These are phyloP conservation scores for Backusella westeae DNA, from an alignment of 192 early-diverging fungal species.

Conservation along the genomic window DNA sequence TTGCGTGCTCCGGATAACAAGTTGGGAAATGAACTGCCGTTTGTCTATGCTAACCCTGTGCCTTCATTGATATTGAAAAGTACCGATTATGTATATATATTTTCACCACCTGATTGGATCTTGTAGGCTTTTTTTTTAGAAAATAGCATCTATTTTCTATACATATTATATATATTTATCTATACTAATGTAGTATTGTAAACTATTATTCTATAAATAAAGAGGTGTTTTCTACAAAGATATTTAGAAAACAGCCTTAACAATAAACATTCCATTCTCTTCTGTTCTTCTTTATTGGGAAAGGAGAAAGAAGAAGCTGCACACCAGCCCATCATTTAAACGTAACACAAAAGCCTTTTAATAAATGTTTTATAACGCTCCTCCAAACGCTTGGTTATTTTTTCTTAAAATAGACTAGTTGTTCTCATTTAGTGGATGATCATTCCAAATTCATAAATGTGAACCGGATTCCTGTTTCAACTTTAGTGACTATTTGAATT, in stretches of 20 bases:
- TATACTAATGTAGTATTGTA: neutral
- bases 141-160: no score
- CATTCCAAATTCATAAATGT: neutral
- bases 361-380: no score
- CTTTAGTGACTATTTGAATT: neutral
- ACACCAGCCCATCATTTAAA: no score
- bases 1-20: conserved; percentile 39
- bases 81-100: conserved; percentile 57
- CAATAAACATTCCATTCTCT: neutral
- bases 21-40: conserved; percentile 57
- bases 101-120: conserved; percentile 6
- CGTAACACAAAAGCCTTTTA: no score
- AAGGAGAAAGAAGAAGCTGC: neutral
- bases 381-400: neutral
- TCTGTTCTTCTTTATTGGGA: neutral
- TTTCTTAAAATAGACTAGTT: neutral
- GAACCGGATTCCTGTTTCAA: neutral
- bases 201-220: no score
- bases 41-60: conserved; percentile 67
- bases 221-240: no score
- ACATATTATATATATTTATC: neutral
- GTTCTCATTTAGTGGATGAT: neutral
- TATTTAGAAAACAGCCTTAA: neutral
- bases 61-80: conserved; percentile 49
- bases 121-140: neutral